Evolutionary conservation across 352 stramenopile genomes (phyloP), one percentile per base, ranked within the genome.

Genomic region (Phytophthora fragariaefolia): DNA sequence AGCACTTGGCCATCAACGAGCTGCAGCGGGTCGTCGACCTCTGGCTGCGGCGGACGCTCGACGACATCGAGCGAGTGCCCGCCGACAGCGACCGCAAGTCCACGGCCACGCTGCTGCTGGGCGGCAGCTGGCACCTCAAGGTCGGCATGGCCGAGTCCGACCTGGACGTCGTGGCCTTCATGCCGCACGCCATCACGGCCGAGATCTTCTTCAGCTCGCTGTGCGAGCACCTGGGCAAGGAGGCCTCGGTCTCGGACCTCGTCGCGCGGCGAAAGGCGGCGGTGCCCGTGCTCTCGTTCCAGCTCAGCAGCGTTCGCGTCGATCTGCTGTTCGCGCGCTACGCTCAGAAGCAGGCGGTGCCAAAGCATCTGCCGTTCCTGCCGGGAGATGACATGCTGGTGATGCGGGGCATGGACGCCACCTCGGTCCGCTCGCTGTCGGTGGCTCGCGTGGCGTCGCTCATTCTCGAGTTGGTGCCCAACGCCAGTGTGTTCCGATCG

Each of bases 61-160:
- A 79, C 7, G 64, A 71, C 6, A 42, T 82, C 5, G 51, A 80
- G 7, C 49, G 56, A 20, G 28, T 48, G 10, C 6, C 45, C 23
- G 42, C 38, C 22, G 26, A 66, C 20, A 52, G 22, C 6, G 58
- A 63, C 32, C 20, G 6, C 10, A 61, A 63, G n/a, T 59, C 67
- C 30, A 66, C 54, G 8, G 65, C 83, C 22, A 90, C 83, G 6
- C 59, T 96, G 58, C 65, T 94, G 17, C 54, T 95, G 9, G 88
- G 88, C 6, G 88, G 88, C 3, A 95, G 86, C 42, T 94, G 83
- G 85, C 80, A 96, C 51, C 69, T 95, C 17, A 93, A 94, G 48
- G 86, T 94, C 17, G 88, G 87, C 8, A 67, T 82, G 50, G 73
- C 63, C 15, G 86, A 94, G 58, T 95, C 86, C 34, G 86, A 94